Percentiles rank a stretch among this genome's conserved stretches.
These are phyloP conservation scores for Arctium minus DNA, from an alignment of 129 eudicot genomes.

Conservation along the genomic window DNA sequence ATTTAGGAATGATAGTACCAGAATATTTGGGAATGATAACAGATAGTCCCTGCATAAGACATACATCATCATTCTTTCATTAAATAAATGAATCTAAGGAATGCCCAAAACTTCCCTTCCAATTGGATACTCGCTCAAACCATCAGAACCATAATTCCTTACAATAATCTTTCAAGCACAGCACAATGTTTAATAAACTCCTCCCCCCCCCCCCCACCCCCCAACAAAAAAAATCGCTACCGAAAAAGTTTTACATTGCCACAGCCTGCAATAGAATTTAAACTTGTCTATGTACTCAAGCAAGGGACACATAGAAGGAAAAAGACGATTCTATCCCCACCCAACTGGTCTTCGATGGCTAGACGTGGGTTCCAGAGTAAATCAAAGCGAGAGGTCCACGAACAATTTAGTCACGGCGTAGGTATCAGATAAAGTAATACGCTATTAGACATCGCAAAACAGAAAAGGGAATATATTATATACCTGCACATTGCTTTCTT, in stretches of 20 bases:
- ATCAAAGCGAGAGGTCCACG: background rate
- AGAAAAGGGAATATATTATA: background rate
- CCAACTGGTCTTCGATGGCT: background rate
- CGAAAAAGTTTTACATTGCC: too few species aligned
- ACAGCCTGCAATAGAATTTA: too few species aligned
- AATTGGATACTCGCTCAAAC: background rate
- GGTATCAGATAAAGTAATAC: background rate
- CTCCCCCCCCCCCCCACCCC: too few species aligned
- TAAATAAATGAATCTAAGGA: background rate
- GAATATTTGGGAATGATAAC: background rate
- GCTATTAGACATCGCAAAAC: background rate
- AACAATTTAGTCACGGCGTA: background rate
- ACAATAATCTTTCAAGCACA: background rate
- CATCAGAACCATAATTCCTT: background rate
- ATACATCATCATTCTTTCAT: background rate
- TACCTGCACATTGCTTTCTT: slow-evolving; percentile 96
- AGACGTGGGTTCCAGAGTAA: too few species aligned
- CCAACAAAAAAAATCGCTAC: too few species aligned
- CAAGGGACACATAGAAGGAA: too few species aligned
- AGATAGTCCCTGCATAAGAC: background rate
- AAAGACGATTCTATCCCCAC: background rate
- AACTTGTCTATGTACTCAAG: too few species aligned
- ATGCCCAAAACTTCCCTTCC: background rate
- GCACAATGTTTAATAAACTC: too few species aligned
- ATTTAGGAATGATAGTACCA: background rate